A percentile compares a stretch with the other conserved stretches of the same genome.
Conservation (phyloP, 805 yeast genomes). For the Blastobotrys mokoenaii region DNA sequence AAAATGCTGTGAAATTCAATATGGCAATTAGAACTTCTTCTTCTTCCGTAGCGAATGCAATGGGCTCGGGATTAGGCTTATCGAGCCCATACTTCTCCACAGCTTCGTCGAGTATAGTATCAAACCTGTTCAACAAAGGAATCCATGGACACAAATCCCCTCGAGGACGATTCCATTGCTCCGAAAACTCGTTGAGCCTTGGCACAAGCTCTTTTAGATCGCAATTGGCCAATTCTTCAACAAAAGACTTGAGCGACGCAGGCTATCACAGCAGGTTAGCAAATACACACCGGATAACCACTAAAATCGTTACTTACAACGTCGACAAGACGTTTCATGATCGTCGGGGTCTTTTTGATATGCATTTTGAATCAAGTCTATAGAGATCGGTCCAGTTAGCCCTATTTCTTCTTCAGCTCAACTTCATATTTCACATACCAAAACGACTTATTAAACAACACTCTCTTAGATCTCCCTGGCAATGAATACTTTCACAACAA, state of each 20-base stretch:
- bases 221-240: slow-evolving; percentile 20
- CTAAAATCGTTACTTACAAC: slow-evolving; percentile 14
- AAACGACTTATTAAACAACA: too few species aligned
- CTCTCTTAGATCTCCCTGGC: too few species aligned
- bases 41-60: slow-evolving; percentile 39
- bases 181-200: slow-evolving; percentile 31
- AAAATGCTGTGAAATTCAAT: slow-evolving; percentile 49
- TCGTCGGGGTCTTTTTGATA: slow-evolving; percentile 18
- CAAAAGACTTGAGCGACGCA: slow-evolving; percentile 14
- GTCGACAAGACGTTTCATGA: slow-evolving; percentile 16
- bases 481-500: too few species aligned
- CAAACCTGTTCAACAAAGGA: slow-evolving; percentile 66
- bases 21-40: slow-evolving; percentile 41
- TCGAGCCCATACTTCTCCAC: slow-evolving; percentile 47
- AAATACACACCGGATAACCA: background rate
- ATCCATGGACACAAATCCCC: slow-evolving; percentile 74
- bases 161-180: slow-evolving; percentile 50
- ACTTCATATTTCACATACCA: too few species aligned
- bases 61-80: slow-evolving; percentile 39
- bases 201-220: slow-evolving; percentile 34
- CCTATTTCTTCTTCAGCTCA: too few species aligned
- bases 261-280: slow-evolving; percentile 9
- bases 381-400: too few species aligned
- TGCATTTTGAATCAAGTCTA: slow-evolving; percentile 3
- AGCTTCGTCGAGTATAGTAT: slow-evolving; percentile 48